These are phyloP conservation scores for Lichtheimia hyalospora DNA, from an alignment of 371 early-diverging fungal genomes.

Conservation along the genomic window DNA sequence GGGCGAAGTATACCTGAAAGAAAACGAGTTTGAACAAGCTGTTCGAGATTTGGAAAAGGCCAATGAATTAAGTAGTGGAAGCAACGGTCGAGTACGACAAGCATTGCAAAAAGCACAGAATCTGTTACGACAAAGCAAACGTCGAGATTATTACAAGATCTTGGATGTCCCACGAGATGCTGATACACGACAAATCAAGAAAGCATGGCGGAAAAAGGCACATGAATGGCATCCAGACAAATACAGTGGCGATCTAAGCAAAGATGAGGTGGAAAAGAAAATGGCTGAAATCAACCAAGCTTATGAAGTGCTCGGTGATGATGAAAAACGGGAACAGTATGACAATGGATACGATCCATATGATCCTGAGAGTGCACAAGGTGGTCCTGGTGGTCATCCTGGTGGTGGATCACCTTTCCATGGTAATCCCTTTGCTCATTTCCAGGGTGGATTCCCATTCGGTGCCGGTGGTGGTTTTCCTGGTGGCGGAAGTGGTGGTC, in stretches of 20 bases:
- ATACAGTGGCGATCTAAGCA: constrained; percentile 75
- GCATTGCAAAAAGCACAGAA: constrained; percentile 66
- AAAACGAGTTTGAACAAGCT: constrained; percentile 78
- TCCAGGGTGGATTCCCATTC: constrained; percentile 53
- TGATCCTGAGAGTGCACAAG: constrained; percentile 67
- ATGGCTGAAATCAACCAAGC: constrained; percentile 95
- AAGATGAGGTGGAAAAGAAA: constrained; percentile 81
- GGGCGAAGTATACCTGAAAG: constrained; percentile 67
- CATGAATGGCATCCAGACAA: constrained; percentile 91
- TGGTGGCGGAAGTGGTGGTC: constrained; percentile 59
- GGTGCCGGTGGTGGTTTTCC: constrained; percentile 47
- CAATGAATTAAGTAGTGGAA: constrained; percentile 57
- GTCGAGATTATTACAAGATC: constrained; percentile 93
- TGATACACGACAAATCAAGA: constrained; percentile 80
- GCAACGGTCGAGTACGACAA: constrained; percentile 60
- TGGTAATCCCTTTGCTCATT: constrained; percentile 59
- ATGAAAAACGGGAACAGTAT: constrained; percentile 69
- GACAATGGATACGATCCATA: constrained; percentile 95
- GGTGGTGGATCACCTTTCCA: constrained; percentile 26
- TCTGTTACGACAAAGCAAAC: constrained; percentile 68
- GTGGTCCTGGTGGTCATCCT: constrained; percentile 25
- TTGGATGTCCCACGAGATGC: constrained; percentile 81
- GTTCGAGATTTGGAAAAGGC: constrained; percentile 71
- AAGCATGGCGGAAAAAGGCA: constrained; percentile 90
- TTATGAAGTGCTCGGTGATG: constrained; percentile 86